Base-by-base conservation (phyloP, 345 rosid genomes). In the Garcia nutans region DNA sequence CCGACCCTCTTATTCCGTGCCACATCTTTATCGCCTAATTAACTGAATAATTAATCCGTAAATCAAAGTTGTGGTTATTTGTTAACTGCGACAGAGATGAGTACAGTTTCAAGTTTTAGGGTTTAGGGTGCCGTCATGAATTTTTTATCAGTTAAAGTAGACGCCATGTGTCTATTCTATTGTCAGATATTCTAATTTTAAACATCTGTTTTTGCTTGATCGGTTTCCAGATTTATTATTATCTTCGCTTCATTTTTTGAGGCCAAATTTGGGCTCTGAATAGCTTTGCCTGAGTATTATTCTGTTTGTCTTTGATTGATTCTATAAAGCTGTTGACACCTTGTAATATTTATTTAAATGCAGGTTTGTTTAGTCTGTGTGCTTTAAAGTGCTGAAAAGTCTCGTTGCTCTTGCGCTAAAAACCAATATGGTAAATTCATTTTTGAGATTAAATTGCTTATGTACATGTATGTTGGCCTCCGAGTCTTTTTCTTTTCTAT, bases 381-480 rank as follows among this genome's bases (percentile, higher is more conserved):
- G 31, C 47, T 23, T 42, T 52, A 24, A 56, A 57, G 54, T 74
- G 13, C 62, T 31, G 17, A 22, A 3, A n/a, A 3, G 37, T 56
- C 23, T 6, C 41, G 15, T 22, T 33, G 63, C 31, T 19, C 8
- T 15, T 41, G 8, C 33, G 10, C 42, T 9, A 13, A 42, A 42
- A 2, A 16, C 24, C 45, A 19, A 66, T 26, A 74, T 74, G 77
- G 77, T 74, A 65, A 33, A 37, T 65, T 65, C 59, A 12, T 4
- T 54, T 16, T 24, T 12, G 26, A 52, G 54, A 12, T 8, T 37
- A 12, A 11, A 8, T 10, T 72, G 49, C 24, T 44, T 24, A 3
- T 33, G 4, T 33, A 33, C 37, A 33, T 0, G 31, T 3, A 17
- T 56, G 64, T 15, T 56, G 26, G 28, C 45, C n/a, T n/a, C n/a